Evolutionary conservation across 2,329 filamentous ascomycete species (phyloP), one percentile per base, ranked within the genome.

Genomic region (Alternaria arborescens): DNA sequence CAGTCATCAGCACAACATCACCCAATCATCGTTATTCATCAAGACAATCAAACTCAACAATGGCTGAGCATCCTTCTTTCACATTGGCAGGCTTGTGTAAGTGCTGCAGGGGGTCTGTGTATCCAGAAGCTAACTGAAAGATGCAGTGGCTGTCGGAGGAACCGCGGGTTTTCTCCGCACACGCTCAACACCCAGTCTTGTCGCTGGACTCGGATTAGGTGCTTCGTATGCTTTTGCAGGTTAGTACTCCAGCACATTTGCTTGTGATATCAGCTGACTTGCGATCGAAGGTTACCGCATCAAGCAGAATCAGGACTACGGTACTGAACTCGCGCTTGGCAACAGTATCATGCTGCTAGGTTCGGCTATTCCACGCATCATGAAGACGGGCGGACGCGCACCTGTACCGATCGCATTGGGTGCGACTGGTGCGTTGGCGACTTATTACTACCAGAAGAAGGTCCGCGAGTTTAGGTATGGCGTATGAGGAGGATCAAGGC

Each of bases 21-120:
- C 32, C 12, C 38, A 32, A 26, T 40, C 41, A 47, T 38, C 50
- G 40, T 30, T 20, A 18, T 28, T 18, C 53, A 61, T 58, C 51
- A 24, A 48, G 24, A n/a, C 32, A 36, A 5, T 14, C 32, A 36
- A 36, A 36, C 12, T 0, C 12, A 1, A 36, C 28, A 16, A 74
- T 74, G 71, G 71, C 71, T 22, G 70, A 74, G 44, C 71, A 74
- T 48, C 71, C 71, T 3, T 74, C 71, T 8, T 74, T 74, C 43
- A 72, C 71, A 5, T 66, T 74, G 18, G 70, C 71, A 26, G 71
- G 69, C 22, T 66, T 74, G 14, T 52, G 71, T 74, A 67, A 65
- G 70, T 44, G 14, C 1, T 1, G 11, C 20, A 30, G 26, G 28
- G 16, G 8, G 36, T 42, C 8, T 22, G 38, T 14, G 12, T 14